Base-by-base conservation (phyloP, 2,329 filamentous ascomycete genomes). In the Fusarium tupiense region DNA sequence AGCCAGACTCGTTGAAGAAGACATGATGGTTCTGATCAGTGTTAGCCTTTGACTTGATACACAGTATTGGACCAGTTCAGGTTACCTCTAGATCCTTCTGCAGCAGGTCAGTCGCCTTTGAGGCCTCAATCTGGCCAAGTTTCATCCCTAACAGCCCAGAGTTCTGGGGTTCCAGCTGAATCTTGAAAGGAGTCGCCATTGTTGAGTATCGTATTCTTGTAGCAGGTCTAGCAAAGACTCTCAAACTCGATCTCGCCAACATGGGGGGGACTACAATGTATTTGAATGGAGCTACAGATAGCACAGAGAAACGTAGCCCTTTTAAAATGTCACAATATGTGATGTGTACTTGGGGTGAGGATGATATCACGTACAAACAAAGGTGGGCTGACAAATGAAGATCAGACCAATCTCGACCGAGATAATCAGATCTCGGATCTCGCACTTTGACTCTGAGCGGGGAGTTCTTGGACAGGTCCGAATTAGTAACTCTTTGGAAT, bases 1-100 rank as follows among this genome's bases (percentile, higher is more conserved):
- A 97, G 1, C 92, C 92, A 4, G 82, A 79, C 0, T 87, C 69
- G 70, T 96, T 97, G 86, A 95, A 97, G 83, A 92, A 97, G 66
- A 95, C 92, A 79, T 97, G 93, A 76, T 95, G 90, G 22, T 76
- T 76, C 82, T 64, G 12, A 16, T 44, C 33, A 8, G 20, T 29
- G 40, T 73, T 40, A 78, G 68, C 5, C 35, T 35, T 20, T 35
- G 12, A 14, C 31, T 43, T 10, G 20, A 17, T n/a, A 37, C 17
- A 8, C 29, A 10, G 8, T 12, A 5, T 31, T 12, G 10, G 11
- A 5, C 16, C 14, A 16, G 26, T 31, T 49, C 9, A 11, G 20
- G 20, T 8, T 31, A 88, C 85, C 83, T 91, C 89, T 73, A 96
- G 88, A 78, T 98, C 95, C 65, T 91, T 85, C 80, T 97, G 93